Conservation (phyloP, 441 rosid genomes). For the Adansonia madagascariensis region DNA sequence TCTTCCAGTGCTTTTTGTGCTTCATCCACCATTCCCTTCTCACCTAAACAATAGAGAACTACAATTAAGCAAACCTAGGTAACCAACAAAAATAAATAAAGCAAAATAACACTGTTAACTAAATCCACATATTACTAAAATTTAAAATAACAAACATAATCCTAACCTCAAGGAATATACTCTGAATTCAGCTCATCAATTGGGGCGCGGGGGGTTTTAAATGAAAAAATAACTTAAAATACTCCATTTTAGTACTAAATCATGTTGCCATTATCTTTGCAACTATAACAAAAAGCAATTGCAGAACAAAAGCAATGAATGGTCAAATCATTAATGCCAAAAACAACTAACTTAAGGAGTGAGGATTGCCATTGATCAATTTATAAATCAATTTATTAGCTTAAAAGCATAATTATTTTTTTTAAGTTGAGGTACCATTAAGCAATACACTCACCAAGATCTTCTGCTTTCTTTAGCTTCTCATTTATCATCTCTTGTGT, state of each 20-base stretch:
- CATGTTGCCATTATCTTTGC: neutral
- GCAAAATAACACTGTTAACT: neutral
- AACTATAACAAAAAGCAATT: neutral
- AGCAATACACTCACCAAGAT: slow-evolving; percentile 59
- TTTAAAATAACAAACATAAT: neutral
- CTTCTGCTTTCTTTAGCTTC: slow-evolving; percentile 97
- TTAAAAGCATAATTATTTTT: neutral
- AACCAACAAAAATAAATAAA: neutral
- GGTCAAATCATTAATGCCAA: neutral
- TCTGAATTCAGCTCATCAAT: neutral
- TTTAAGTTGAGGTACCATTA: neutral
- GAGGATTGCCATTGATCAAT: neutral
- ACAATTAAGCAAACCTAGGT: neutral
- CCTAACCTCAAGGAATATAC: neutral
- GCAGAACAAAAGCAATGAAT: neutral
- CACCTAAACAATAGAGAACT: slow-evolving; percentile 52
- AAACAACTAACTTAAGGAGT: neutral
- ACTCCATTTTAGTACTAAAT: neutral
- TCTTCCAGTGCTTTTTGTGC: slow-evolving; percentile 98
- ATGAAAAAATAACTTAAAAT: neutral
- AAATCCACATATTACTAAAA: slow-evolving; percentile 7
- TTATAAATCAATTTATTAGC: neutral
- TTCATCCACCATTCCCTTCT: slow-evolving; percentile 99
- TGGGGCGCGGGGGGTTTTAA: neutral
- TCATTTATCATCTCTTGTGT: slow-evolving; percentile 98